Percentiles rank a stretch among this genome's conserved stretches.
Evolutionary conservation across 495 filamentous ascomycete genomes (phyloP).

Genomic region (Pyrenula massariospora): DNA sequence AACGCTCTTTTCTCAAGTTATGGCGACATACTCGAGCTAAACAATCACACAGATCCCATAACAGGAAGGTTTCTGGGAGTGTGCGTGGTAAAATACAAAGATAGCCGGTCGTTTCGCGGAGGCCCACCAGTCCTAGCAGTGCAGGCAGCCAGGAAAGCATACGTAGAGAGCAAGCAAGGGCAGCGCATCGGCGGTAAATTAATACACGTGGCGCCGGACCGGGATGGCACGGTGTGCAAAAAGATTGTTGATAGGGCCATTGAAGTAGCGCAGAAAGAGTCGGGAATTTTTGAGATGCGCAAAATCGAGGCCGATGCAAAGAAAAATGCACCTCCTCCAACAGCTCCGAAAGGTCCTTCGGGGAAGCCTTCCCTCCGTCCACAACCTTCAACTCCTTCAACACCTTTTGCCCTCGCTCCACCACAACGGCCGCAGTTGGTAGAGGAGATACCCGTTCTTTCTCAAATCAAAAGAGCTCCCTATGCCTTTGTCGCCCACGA

Average conservation of each 20-base stretch:
- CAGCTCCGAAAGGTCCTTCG: conserved; percentile 78
- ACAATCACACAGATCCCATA: conserved; percentile 82
- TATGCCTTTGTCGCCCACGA: conserved; percentile 86
- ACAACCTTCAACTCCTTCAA: conserved; percentile 28
- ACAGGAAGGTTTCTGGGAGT: conserved; percentile 90
- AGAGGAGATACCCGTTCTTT: conserved; percentile 48
- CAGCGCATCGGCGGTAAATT: conserved; percentile 59
- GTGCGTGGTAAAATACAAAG: conserved; percentile 79
- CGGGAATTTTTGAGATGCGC: conserved; percentile 12
- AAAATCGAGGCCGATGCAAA: conserved; percentile 18
- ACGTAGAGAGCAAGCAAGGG: conserved; percentile 46
- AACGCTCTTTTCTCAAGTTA: conserved; percentile 72
- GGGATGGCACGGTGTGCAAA: conserved; percentile 69
- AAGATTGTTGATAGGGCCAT: conserved; percentile 60
- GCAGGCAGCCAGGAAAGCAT: conserved; percentile 65
- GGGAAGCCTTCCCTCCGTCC: conserved; percentile 41
- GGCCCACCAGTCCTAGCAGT: conserved; percentile 47
- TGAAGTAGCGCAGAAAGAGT: conserved; percentile 47
- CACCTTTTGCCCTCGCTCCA: conserved; percentile 26
- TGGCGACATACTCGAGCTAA: conserved; percentile 79
- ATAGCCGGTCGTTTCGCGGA: conserved; percentile 44
- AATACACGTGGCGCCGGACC: conserved; percentile 76
- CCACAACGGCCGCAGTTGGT: conserved; percentile 36
- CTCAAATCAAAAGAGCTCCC: conserved; percentile 64
- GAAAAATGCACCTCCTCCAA: conserved; percentile 58